Evolutionary conservation across 331 rosid genomes (phyloP), one percentile per base, ranked within the genome.

Genomic region (Dryas integrifolia): DNA sequence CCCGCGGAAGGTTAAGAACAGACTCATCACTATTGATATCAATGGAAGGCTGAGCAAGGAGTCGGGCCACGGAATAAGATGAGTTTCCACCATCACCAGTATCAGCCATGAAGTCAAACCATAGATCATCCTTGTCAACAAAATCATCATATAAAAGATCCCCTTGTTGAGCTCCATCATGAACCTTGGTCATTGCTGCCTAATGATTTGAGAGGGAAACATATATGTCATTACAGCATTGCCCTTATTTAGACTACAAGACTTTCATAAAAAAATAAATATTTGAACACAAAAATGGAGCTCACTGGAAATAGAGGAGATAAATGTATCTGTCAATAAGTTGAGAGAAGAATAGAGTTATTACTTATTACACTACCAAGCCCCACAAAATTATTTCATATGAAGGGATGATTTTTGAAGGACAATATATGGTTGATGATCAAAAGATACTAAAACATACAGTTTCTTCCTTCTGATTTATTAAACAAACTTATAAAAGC

Each of bases 41-140:
- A 79, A 95, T 83, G 63, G 81, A 83, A 75, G 97, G 97, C 82
- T 84, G 97, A 72, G 98, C 97, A 79, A 95, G 97, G 35, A 95
- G 85, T 63, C 89, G 86, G 59, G 98, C 97, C 69, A 95, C 82
- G 8, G 96, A 43, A 89, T 91, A 95, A 52, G 98, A 91, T 67
- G 97, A 89, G 89, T 95, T 95, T 72, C 98, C 98, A 79, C 98
- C 98, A 70, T 95, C 98, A 21, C 98, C 98, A 18, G 98, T 95
- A 82, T 95, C 98, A 79, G 98, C 97, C 96, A 92, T 89, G 83
- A 95, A 95, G 83, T 95, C 99, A 83, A 95, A 95, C 97, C 99
- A 95, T 45, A 95, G 79, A 62, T 87, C 96, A 60, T 89, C 90
- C 87, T 81, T 88, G 79, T 86, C 92, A 62, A 83, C 79, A 65